Percentiles rank a stretch among this genome's conserved stretches.
Conservation (phyloP, 2,329 filamentous ascomycete species). For the Cercospora citrullina region DNA sequence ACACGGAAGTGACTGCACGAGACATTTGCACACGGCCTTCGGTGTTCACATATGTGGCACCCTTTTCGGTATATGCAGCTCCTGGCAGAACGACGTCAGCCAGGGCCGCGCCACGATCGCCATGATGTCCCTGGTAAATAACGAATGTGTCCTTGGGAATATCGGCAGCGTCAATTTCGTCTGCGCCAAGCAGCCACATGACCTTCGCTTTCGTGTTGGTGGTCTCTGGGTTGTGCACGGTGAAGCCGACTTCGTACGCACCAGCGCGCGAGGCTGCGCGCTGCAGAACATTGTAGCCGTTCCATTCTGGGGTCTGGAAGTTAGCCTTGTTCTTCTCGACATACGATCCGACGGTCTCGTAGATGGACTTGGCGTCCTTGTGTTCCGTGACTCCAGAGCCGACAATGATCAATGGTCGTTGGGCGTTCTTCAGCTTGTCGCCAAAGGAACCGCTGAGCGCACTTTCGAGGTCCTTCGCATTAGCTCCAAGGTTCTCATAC, state of each 20-base stretch:
- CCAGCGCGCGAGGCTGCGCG: constrained; percentile 87
- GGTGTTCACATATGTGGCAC: constrained; percentile 94
- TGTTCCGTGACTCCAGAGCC: constrained; percentile 92
- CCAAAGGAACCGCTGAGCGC: constrained; percentile 84
- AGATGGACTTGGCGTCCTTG: constrained; percentile 85
- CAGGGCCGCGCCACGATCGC: constrained; percentile 87
- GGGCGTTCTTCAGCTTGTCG: constrained; percentile 83
- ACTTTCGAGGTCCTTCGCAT: constrained; percentile 77
- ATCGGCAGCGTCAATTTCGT: constrained; percentile 81
- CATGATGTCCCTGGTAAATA: constrained; percentile 97
- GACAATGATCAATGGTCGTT: constrained; percentile 95
- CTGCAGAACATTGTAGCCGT: constrained; percentile 96
- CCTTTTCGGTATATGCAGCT: constrained; percentile 95
- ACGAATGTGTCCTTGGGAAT: constrained; percentile 96
- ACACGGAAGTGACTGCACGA: constrained; percentile 81
- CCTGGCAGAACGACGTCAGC: constrained; percentile 93
- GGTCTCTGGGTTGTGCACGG: constrained; percentile 76
- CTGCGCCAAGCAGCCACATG: constrained; percentile 92
- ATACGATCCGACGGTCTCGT: constrained; percentile 85
- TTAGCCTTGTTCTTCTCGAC: constrained; percentile 89
- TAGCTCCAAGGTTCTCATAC: constrained; percentile 83
- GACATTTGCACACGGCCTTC: constrained; percentile 95
- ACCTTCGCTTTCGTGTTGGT: constrained; percentile 89
- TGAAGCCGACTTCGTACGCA: constrained; percentile 95
- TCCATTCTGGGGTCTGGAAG: constrained; percentile 89